Conservation (phyloP, 164 flowering plant genomes). For the Chloranthus sessilifolius region DNA sequence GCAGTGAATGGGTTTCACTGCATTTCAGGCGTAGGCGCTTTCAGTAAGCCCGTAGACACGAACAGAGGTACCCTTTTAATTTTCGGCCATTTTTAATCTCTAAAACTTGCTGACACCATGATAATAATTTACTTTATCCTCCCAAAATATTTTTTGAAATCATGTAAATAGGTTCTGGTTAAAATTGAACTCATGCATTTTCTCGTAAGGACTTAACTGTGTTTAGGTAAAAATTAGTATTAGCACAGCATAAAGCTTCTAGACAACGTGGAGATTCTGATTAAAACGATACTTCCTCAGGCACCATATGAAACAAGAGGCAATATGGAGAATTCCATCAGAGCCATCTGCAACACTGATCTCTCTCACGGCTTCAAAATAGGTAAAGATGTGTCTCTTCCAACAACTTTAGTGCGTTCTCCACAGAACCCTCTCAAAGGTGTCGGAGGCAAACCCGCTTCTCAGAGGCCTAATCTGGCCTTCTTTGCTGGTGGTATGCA, state of each 20-base stretch:
- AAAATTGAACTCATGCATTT: background rate
- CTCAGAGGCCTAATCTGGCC: constrained; percentile 6
- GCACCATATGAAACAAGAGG: constrained; percentile 9
- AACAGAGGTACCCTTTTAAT: too few relatives aligned
- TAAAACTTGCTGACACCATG: background rate
- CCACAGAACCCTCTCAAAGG: background rate
- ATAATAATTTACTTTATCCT: background rate
- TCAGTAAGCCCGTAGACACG: too few relatives aligned
- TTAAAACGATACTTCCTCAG: too few relatives aligned
- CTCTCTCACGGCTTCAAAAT: constrained; percentile 6
- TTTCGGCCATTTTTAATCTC: too few relatives aligned
- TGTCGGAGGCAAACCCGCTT: constrained; percentile 9
- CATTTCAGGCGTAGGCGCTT: too few relatives aligned
- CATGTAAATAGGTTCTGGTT: background rate
- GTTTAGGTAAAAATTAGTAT: background rate
- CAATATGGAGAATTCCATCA: constrained; percentile 4
- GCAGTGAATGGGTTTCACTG: too few relatives aligned
- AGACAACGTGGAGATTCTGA: too few relatives aligned
- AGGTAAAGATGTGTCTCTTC: constrained; percentile 11
- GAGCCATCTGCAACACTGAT: constrained; percentile 12
- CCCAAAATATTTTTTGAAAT: background rate
- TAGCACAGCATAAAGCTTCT: background rate
- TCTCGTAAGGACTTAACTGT: background rate
- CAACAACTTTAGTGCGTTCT: constrained; percentile 1
- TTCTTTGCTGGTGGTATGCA: constrained; percentile 11